Evolutionary conservation across 495 filamentous ascomycete genomes (phyloP).

Genomic region (Penicillium maclennaniae): DNA sequence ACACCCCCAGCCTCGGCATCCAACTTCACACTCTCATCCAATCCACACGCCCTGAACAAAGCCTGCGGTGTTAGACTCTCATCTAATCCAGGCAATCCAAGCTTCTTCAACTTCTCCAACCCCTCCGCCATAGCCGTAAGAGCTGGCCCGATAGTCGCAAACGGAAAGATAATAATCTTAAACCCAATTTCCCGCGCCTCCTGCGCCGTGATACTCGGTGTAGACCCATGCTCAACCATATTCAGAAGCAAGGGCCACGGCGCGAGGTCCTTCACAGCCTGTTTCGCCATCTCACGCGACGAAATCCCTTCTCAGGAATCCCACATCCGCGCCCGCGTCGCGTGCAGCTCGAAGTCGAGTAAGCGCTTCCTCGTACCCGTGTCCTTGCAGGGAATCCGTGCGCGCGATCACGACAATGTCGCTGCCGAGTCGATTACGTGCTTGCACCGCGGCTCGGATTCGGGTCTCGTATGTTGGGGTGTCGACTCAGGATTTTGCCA

Average conservation of each 20-base stretch:
- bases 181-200: conserved; percentile 62
- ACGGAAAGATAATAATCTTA: conserved; percentile 59
- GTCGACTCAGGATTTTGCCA: conserved; percentile 61
- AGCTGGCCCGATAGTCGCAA: conserved; percentile 51
- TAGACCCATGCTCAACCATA: conserved; percentile 61
- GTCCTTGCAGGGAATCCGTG: conserved; percentile 59
- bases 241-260: conserved; percentile 63
- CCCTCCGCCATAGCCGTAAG: conserved; percentile 48
- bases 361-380: conserved; percentile 61
- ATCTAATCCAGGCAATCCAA: conserved; percentile 45
- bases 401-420: conserved; percentile 70
- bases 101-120: conserved; percentile 46
- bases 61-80: conserved; percentile 48
- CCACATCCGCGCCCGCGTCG: conserved; percentile 59
- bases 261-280: conserved; percentile 47
- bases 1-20: conserved; percentile 55
- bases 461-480: conserved; percentile 50
- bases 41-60: conserved; percentile 57
- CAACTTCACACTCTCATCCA: conserved; percentile 54
- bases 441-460: conserved; percentile 54
- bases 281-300: conserved; percentile 34
- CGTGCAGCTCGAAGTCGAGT: conserved; percentile 52
- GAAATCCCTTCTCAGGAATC: conserved; percentile 52
- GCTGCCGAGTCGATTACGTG: conserved; percentile 45
- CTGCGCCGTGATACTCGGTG: conserved; percentile 53